Evolutionary conservation across 1,139 yeast genomes (phyloP).

Genomic region (Taiozyma onychis): DNA sequence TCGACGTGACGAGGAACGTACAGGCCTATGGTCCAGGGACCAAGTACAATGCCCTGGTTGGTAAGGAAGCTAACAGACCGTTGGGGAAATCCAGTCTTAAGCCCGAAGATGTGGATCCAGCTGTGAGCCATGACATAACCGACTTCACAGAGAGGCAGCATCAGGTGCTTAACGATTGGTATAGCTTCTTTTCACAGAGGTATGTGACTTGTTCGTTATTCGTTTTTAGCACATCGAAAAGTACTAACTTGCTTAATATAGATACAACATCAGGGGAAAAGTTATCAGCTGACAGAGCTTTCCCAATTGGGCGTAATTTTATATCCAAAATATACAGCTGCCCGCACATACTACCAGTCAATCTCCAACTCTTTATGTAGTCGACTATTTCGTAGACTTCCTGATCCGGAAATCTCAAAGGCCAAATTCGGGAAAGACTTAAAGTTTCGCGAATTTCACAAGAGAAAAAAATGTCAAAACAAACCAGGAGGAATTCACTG

Average conservation of each 20-base stretch:
- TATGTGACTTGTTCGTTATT: slow-evolving; percentile 22
- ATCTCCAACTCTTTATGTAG: not conserved
- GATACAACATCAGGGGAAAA: slow-evolving; percentile 35
- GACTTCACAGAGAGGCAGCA: slow-evolving; percentile 46
- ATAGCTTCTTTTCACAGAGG: slow-evolving; percentile 46
- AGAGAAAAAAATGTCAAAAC: not conserved
- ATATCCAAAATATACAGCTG: not conserved
- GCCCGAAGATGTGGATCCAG: slow-evolving; percentile 37
- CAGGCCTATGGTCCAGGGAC: slow-evolving; percentile 73
- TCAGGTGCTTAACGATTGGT: slow-evolving; percentile 53
- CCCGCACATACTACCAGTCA: not conserved
- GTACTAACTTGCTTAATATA: slow-evolving; percentile 9
- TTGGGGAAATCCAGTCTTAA: slow-evolving; percentile 51
- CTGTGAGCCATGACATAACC: slow-evolving; percentile 41
- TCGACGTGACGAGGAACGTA: slow-evolving; percentile 64
- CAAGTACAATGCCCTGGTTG: slow-evolving; percentile 68
- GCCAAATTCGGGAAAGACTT: not conserved
- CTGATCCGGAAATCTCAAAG: not conserved
- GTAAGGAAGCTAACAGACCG: slow-evolving; percentile 72
- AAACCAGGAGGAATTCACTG: not conserved
- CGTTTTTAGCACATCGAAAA: not conserved
- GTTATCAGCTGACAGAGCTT: not conserved
- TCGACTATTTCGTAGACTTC: not conserved
- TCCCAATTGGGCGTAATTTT: not conserved
- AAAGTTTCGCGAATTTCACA: not conserved